Base-by-base conservation (phyloP, 2,329 filamentous ascomycete genomes). In the Colletotrichum shisoi region DNA sequence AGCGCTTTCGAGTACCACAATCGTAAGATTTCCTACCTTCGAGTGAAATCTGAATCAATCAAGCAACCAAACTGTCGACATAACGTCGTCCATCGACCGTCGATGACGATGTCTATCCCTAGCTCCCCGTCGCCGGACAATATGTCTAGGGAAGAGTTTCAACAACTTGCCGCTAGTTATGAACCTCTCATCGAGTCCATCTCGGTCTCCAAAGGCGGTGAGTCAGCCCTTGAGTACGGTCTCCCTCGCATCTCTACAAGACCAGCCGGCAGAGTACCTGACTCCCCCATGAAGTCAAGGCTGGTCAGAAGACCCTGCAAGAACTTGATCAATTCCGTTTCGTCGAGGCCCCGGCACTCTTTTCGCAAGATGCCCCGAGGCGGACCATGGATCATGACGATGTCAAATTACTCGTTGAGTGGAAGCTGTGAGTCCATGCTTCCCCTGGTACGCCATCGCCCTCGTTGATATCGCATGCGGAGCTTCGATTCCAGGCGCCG, bases 241-340 rank as follows among this genome's bases (percentile, higher is more conserved):
- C 27, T 63, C 57, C 64, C 51, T 49, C 45, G 34, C 42, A 45
- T 44, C 21, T 61, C 53, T 45, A 46, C 52, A 48, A 70, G 66
- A 70, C 44, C 70, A 63, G 39, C 52, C 15, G 37, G 31, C 63
- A 44, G 39, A 51, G 19, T 61, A 24, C 17, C 64, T 68, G 51
- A 60, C 46, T 57, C 17, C 19, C 21, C 54, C 46, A 19, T 40
- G 67, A 69, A 84, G 82, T 75, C 69, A 86, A 86, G 70, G 67
- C 76, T 3, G 83, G 82, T 39, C 82, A 85, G 68, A 80, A 79
- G 72, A 80, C 82, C 1, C 80, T 91, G 6, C 72, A 79, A 34
- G 81, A 86, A 56, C 81, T 92, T 21, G 89, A 92, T 69, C 70
- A 79, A 1, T 87, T 85, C 71, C 85, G 90, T 63, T 89, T 89